phyloP scores from a whole-genome alignment of 2,329 filamentous ascomycete species.

The Monosporascus sp. region DNA sequence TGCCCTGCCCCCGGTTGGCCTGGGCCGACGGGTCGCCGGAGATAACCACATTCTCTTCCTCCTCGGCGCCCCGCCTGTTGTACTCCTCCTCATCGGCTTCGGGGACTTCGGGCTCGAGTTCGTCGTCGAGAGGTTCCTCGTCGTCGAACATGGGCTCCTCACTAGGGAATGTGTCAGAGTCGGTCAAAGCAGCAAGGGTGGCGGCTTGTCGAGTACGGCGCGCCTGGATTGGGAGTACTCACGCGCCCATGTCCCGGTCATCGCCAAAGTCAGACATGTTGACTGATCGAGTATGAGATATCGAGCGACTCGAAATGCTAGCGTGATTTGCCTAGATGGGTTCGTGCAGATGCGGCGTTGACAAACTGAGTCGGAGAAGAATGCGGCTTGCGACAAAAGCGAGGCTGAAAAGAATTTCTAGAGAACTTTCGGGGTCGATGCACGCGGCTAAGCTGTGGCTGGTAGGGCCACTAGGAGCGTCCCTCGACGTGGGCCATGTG shows the following conservation, averaged over 20 bases:
- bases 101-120: constrained; percentile 49
- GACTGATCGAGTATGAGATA: not conserved
- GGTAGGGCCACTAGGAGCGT: not conserved
- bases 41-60: constrained; percentile 53
- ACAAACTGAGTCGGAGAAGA: constrained; percentile 5
- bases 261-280: constrained; percentile 28
- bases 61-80: constrained; percentile 48
- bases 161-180: constrained; percentile 32
- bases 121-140: constrained; percentile 54
- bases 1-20: constrained; percentile 48
- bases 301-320: constrained; percentile 4
- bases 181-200: not conserved
- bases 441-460: not conserved
- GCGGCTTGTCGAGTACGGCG: not conserved
- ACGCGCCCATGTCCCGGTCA: constrained; percentile 21
- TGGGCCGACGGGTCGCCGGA: constrained; percentile 58
- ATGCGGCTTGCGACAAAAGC: constrained; percentile 13
- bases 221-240: constrained; percentile 10
- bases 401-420: constrained; percentile 22
- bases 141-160: constrained; percentile 71
- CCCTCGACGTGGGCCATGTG: not conserved
- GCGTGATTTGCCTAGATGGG: not conserved
- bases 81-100: constrained; percentile 47
- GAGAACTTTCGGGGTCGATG: not conserved
- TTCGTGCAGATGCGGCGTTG: constrained; percentile 7